phyloP scores from a whole-genome alignment of 352 stramenopile species.

The Phytopythium cucurbitacearum region DNA sequence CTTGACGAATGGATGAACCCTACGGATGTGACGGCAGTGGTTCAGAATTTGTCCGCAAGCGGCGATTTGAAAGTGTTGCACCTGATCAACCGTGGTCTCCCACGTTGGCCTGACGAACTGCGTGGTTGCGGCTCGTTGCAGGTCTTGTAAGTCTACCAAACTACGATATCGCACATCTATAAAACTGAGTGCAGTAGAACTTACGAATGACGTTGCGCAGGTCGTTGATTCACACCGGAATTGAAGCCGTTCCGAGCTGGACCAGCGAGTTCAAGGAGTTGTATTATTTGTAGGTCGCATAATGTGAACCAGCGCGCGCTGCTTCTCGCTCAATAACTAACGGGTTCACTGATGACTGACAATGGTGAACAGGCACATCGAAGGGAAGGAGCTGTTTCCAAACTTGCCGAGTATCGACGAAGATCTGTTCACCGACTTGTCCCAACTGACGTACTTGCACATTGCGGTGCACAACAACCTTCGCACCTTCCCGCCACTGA shows the following conservation, averaged over 20 bases:
- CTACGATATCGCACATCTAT: too few relatives aligned
- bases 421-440: conserved; percentile 27
- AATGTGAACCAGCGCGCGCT: too few relatives aligned
- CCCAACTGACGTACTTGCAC: conserved; percentile 24
- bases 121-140: background rate
- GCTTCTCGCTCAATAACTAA: background rate
- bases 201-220: background rate
- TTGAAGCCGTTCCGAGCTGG: conserved; percentile 11
- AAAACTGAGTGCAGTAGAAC: too few relatives aligned
- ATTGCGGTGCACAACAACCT: conserved; percentile 21
- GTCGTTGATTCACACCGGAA: conserved; percentile 20
- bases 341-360: background rate
- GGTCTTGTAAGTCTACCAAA: background rate
- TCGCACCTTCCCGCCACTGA: conserved; percentile 17
- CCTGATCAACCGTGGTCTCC: conserved; percentile 19
- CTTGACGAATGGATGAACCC: conserved; percentile 18
- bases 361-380: conserved; percentile 17
- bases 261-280: conserved; percentile 10
- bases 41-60: conserved; percentile 10
- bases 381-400: conserved; percentile 2
- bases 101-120: conserved; percentile 16
- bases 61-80: conserved; percentile 16
- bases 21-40: conserved; percentile 12
- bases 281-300: conserved; percentile 17
- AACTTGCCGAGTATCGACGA: conserved; percentile 18